phyloP scores from a whole-genome alignment of 2,329 filamentous ascomycete genomes.

The Fusarium sp. region DNA sequence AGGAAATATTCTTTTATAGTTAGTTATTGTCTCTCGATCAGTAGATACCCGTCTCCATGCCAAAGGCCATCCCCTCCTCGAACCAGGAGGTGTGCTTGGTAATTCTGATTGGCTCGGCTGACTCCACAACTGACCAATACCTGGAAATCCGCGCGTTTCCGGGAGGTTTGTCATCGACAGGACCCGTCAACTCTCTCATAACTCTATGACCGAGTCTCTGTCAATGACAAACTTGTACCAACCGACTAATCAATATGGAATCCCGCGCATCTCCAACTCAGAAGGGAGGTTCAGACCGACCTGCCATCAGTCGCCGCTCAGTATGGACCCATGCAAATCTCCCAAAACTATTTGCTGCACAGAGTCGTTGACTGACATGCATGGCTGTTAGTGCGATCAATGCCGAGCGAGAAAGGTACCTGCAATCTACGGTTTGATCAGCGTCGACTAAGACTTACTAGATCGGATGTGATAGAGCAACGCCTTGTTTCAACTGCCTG shows the following conservation, averaged over 20 bases:
- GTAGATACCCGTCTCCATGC: not conserved
- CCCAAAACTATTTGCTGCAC: too few relatives aligned
- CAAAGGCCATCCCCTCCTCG: too few relatives aligned
- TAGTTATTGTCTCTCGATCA: not conserved
- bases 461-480: constrained; percentile 34
- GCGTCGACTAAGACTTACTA: not conserved
- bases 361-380: not conserved
- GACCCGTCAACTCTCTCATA: not conserved
- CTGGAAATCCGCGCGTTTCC: constrained; percentile 14
- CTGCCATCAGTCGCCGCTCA: constrained; percentile 30
- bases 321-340: not conserved
- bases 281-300: not conserved
- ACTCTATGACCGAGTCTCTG: not conserved
- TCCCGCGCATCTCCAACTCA: constrained; percentile 26
- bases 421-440: too few relatives aligned
- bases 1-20: not conserved
- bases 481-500: constrained; percentile 46
- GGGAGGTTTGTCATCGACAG: not conserved
- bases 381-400: constrained; percentile 37
- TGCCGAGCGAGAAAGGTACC: constrained; percentile 36
- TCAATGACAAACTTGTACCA: not conserved
- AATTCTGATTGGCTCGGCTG: not conserved
- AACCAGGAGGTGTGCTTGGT: too few relatives aligned
- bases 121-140: not conserved
- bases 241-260: constrained; percentile 8